phyloP scores from a whole-genome alignment of 345 rosid species.

The Brassica nigra region DNA sequence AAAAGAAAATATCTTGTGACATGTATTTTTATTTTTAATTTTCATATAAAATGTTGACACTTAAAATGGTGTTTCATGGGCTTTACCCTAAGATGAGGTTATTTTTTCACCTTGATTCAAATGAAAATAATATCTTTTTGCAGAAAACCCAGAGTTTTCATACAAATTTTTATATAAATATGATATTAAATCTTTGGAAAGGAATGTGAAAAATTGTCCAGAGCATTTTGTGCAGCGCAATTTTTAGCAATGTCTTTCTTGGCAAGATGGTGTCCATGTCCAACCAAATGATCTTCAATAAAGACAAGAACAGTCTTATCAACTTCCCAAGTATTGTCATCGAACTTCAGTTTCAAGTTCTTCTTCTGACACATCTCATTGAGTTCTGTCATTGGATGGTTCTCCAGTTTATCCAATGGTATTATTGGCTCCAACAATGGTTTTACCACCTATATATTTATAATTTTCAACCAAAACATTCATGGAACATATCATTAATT shows the following conservation, averaged over 20 bases:
- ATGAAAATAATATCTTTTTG: background rate
- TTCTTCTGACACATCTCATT: constrained; percentile 62
- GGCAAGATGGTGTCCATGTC: constrained; percentile 37
- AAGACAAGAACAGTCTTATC: constrained; percentile 41
- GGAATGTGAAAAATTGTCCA: constrained; percentile 42
- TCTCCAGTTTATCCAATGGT: constrained; percentile 30
- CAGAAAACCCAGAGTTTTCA: background rate
- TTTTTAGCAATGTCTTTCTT: constrained; percentile 62
- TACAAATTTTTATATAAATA: background rate
- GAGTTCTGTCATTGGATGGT: constrained; percentile 53
- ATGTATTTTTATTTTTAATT: too few relatives aligned
- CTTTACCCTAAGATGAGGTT: background rate
- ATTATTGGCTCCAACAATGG: constrained; percentile 62
- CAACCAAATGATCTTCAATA: constrained; percentile 43
- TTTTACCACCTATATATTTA: constrained; percentile 48
- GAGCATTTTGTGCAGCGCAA: constrained; percentile 66
- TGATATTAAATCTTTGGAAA: background rate
- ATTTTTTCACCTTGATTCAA: background rate
- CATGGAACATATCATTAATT: background rate
- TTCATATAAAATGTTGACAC: background rate
- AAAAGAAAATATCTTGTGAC: too few relatives aligned
- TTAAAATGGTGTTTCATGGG: background rate
- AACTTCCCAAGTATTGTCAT: constrained; percentile 49
- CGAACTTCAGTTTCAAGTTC: constrained; percentile 48
- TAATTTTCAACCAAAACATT: background rate